Evolutionary conservation across 306 rosid genomes (phyloP).

Genomic region (Fagus sylvatica): DNA sequence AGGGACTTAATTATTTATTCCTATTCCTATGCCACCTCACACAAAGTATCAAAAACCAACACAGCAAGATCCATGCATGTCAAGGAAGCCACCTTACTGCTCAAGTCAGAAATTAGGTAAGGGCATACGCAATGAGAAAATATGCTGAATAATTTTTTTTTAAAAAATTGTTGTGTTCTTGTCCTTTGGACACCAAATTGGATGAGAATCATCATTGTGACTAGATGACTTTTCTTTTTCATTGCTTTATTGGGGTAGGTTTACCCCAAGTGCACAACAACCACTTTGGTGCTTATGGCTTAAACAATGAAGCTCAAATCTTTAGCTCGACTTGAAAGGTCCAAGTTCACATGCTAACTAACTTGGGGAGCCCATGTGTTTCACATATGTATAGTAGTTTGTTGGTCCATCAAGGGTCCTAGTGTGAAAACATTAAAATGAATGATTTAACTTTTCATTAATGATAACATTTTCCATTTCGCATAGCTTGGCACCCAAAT

Average conservation of each 20-base stretch:
- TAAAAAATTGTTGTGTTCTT: background rate
- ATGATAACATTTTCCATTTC: too few relatives aligned
- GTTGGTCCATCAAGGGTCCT: background rate
- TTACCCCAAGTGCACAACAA: background rate
- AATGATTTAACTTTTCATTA: too few relatives aligned
- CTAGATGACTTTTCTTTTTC: background rate
- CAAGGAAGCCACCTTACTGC: background rate
- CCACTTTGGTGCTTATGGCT: too few relatives aligned
- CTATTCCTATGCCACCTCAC: slow-evolving; percentile 7
- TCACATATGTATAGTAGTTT: too few relatives aligned
- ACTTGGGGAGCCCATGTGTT: too few relatives aligned
- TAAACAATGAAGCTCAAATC: too few relatives aligned
- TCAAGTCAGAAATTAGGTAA: background rate
- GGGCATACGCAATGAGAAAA: too few relatives aligned
- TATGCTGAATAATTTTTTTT: too few relatives aligned
- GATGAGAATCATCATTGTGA: background rate
- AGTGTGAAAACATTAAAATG: background rate
- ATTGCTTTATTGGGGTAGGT: background rate
- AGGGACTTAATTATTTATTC: background rate
- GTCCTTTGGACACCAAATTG: background rate
- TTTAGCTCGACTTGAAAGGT: background rate
- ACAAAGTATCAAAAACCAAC: too few relatives aligned
- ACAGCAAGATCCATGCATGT: background rate
- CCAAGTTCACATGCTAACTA: background rate
- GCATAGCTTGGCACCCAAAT: too few relatives aligned